phyloP scores from a whole-genome alignment of 257 asterid species.

The Leptodermis oblonga region DNA sequence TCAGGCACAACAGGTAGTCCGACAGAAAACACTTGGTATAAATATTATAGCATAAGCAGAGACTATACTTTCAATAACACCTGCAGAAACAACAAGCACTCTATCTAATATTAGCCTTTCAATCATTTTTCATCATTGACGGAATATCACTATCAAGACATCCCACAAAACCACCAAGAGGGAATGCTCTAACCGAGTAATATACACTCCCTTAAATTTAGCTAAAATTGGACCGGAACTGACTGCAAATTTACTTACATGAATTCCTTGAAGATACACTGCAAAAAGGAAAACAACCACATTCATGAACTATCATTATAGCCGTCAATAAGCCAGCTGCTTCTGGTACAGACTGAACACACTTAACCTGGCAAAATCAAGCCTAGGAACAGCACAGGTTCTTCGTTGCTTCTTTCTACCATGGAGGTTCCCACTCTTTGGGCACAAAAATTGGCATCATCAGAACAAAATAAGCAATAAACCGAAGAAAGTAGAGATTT shows the following conservation, averaged over 20 bases:
- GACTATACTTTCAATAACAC: slow-evolving; percentile 78
- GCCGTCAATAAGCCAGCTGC: slow-evolving; percentile 80
- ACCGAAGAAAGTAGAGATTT: slow-evolving; percentile 20
- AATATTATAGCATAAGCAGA: slow-evolving; percentile 76
- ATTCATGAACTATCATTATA: slow-evolving; percentile 81
- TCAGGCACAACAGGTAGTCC: slow-evolving; percentile 98
- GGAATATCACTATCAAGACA: slow-evolving; percentile 95
- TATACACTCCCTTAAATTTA: slow-evolving; percentile 79
- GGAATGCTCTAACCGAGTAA: slow-evolving; percentile 89
- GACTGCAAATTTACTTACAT: slow-evolving; percentile 92
- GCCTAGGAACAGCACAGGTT: slow-evolving; percentile 52
- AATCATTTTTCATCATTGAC: slow-evolving; percentile 73
- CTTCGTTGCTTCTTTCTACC: slow-evolving; percentile 32
- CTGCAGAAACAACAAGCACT: slow-evolving; percentile 87
- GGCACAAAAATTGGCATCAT: slow-evolving; percentile 29
- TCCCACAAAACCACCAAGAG: slow-evolving; percentile 96
- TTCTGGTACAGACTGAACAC: slow-evolving; percentile 71
- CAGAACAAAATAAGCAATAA: slow-evolving; percentile 18
- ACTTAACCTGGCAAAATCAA: slow-evolving; percentile 61
- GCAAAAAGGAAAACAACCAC: slow-evolving; percentile 93
- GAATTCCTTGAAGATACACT: slow-evolving; percentile 90
- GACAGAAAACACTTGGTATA: slow-evolving; percentile 68
- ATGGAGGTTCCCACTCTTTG: slow-evolving; percentile 21
- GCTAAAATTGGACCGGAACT: slow-evolving; percentile 97
- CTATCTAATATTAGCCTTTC: slow-evolving; percentile 85